Conservation (phyloP, 148 eudicot genomes). For the Chenopodium berlandieri region DNA sequence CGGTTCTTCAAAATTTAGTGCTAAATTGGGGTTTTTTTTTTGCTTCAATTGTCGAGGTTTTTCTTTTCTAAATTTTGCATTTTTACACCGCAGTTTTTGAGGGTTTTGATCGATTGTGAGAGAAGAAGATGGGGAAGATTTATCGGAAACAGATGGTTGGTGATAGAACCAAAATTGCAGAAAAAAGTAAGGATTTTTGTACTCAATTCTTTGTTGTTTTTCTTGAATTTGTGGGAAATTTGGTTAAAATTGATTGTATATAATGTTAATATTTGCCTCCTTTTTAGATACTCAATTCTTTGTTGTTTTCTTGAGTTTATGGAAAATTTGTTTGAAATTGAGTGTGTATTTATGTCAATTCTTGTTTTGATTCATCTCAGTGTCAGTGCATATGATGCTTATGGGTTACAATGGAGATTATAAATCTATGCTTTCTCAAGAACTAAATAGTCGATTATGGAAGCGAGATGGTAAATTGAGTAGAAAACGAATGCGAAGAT, state of each 20-base stretch:
- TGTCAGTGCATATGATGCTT: slow-evolving; percentile 24
- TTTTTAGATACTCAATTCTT: too few relatives aligned
- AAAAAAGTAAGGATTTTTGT: slow-evolving; percentile 14
- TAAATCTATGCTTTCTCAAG: slow-evolving; percentile 9
- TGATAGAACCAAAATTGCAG: slow-evolving; percentile 16
- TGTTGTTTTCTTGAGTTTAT: neutral
- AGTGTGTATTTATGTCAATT: neutral
- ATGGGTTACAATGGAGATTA: slow-evolving; percentile 22
- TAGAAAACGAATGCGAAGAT: slow-evolving; percentile 9
- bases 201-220: neutral
- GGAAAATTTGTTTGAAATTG: neutral
- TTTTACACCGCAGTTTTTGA: neutral
- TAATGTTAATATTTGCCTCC: too few relatives aligned
- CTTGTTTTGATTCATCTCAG: neutral
- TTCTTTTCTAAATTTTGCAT: neutral
- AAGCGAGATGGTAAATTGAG: slow-evolving; percentile 15
- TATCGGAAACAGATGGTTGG: slow-evolving; percentile 12
- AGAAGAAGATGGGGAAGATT: neutral
- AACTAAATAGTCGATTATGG: slow-evolving; percentile 20
- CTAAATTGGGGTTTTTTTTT: neutral
- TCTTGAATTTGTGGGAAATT: neutral
- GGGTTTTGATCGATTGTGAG: neutral
- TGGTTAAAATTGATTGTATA: neutral
- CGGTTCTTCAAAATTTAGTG: neutral
- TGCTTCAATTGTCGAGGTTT: neutral